Percentiles rank a stretch among this genome's conserved stretches.
Conservation (phyloP, 202 grass and related monocot species). For the Digitaria exilis region DNA sequence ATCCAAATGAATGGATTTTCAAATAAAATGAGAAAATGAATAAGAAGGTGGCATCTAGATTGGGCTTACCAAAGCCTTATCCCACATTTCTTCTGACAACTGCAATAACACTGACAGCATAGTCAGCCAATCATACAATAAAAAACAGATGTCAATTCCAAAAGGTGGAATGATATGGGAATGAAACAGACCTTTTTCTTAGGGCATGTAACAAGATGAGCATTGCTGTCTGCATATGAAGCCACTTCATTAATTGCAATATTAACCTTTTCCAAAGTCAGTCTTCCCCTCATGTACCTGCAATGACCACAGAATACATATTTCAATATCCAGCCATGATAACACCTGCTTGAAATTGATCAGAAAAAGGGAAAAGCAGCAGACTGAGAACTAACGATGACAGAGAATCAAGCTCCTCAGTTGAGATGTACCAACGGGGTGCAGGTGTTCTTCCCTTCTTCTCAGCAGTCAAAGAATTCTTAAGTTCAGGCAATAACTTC, state of each 20-base stretch:
- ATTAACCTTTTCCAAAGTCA: constrained; percentile 93
- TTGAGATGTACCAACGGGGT: constrained; percentile 80
- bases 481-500: constrained; percentile 8
- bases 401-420: constrained; percentile 78
- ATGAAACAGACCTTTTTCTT: constrained; percentile 71
- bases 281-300: constrained; percentile 96
- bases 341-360: constrained; percentile 13
- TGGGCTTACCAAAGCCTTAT: constrained; percentile 89
- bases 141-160: constrained; percentile 15
- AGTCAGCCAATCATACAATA: constrained; percentile 29
- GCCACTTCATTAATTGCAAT: constrained; percentile 93
- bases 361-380: neutral
- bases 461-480: constrained; percentile 42
- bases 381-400: constrained; percentile 67
- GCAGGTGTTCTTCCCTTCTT: constrained; percentile 75
- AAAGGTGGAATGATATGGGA: constrained; percentile 32
- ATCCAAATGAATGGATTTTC: neutral
- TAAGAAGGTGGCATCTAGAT: neutral
- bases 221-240: constrained; percentile 77
- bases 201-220: constrained; percentile 77
- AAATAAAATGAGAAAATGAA: constrained; percentile 40
- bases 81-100: constrained; percentile 79
- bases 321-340: constrained; percentile 17
- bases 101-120: constrained; percentile 43
- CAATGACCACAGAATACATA: constrained; percentile 26